Evolutionary conservation across 306 rosid species (phyloP).

Genomic region (Coriaria nepalensis): DNA sequence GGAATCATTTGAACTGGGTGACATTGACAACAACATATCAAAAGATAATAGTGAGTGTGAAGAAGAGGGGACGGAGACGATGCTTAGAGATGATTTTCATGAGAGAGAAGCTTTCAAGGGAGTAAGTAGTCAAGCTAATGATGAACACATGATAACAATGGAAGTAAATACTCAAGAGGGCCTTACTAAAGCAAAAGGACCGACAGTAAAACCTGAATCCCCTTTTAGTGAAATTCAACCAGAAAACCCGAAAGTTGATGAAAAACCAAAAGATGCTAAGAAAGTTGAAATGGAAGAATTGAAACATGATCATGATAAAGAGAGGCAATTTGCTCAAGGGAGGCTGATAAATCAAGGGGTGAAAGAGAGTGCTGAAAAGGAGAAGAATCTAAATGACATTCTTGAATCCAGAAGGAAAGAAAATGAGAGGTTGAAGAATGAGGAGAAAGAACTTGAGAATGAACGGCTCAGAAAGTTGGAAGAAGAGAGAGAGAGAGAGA

Average conservation of each 20-base stretch:
- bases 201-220: slow-evolving; percentile 10
- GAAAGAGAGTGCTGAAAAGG: slow-evolving; percentile 28
- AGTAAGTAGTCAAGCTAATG: slow-evolving; percentile 12
- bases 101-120: slow-evolving; percentile 13
- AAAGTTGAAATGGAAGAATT: slow-evolving; percentile 19
- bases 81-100: slow-evolving; percentile 20
- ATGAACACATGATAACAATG: slow-evolving; percentile 22
- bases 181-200: slow-evolving; percentile 22
- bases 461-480: slow-evolving; percentile 58
- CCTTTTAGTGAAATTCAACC: slow-evolving; percentile 18
- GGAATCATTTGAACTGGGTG: slow-evolving; percentile 22
- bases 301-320: too few species aligned
- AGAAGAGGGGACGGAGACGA: slow-evolving; percentile 10
- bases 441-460: slow-evolving; percentile 55
- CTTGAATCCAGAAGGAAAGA: slow-evolving; percentile 31
- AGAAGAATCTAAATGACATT: slow-evolving; percentile 23
- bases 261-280: slow-evolving; percentile 17
- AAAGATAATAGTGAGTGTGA: slow-evolving; percentile 16
- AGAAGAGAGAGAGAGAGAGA: slow-evolving; percentile 88
- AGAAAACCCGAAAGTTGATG: slow-evolving; percentile 17
- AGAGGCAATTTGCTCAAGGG: slow-evolving; percentile 23
- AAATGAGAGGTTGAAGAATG: slow-evolving; percentile 45
- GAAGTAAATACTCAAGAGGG: slow-evolving; percentile 18
- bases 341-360: slow-evolving; percentile 16
- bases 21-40: slow-evolving; percentile 14